A percentile compares a stretch with the other conserved stretches of the same genome.
Conservation (phyloP, 345 rosid species). For the Pelargonium nanum region DNA sequence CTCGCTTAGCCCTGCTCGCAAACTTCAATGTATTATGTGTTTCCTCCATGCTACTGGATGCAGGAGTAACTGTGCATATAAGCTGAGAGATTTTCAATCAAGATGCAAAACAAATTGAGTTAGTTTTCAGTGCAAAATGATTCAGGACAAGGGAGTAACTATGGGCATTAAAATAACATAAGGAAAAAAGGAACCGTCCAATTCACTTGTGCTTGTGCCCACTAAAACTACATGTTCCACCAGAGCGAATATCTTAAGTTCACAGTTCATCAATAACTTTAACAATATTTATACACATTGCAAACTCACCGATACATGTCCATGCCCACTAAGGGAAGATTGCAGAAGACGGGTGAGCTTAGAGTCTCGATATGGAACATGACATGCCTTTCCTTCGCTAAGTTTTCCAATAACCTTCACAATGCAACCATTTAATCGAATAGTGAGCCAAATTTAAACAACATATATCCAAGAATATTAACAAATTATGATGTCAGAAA, state of each 20-base stretch:
- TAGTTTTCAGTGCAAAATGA: not conserved
- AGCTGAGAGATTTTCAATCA: slow-evolving; percentile 42
- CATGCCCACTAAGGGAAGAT: slow-evolving; percentile 92
- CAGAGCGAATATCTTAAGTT: not conserved
- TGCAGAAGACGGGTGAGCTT: slow-evolving; percentile 98
- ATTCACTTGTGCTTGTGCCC: not conserved
- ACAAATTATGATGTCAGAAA: not conserved
- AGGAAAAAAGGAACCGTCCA: not conserved
- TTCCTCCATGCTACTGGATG: slow-evolving; percentile 95
- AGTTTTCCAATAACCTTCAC: slow-evolving; percentile 92
- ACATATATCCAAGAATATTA: not conserved
- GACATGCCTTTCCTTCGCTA: slow-evolving; percentile 98
- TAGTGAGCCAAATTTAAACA: not conserved
- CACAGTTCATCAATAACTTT: not conserved
- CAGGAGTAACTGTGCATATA: slow-evolving; percentile 96
- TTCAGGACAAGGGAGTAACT: not conserved
- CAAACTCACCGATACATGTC: slow-evolving; percentile 91
- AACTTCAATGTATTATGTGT: slow-evolving; percentile 98
- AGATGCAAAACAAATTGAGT: slow-evolving; percentile 9
- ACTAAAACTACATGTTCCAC: not conserved
- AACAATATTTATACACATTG: not conserved
- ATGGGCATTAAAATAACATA: not conserved
- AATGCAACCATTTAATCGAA: slow-evolving; percentile 16
- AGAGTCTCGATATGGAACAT: slow-evolving; percentile 97
- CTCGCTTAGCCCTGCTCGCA: slow-evolving; percentile 95